These are phyloP conservation scores for Candida ipomoeae DNA, from an alignment of 805 yeast species.

Conservation along the genomic window DNA sequence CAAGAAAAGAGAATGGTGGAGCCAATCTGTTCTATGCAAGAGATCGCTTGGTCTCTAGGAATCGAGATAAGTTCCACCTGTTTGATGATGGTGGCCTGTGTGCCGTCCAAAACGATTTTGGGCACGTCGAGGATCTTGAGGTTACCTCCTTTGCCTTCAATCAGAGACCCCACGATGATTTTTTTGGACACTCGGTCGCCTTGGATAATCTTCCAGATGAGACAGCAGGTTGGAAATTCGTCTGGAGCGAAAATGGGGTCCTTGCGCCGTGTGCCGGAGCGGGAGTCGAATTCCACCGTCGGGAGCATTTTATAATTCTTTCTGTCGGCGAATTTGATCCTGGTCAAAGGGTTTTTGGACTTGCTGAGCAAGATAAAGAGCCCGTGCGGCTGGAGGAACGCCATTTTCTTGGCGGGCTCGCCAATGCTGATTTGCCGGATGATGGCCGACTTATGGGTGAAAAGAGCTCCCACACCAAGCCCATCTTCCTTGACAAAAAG, in stretches of 20 bases:
- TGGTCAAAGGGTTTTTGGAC: slow-evolving; percentile 22
- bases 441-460: slow-evolving; percentile 22
- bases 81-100: slow-evolving; percentile 14
- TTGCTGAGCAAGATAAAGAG: slow-evolving; percentile 30
- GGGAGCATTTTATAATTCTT: slow-evolving; percentile 23
- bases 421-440: slow-evolving; percentile 28
- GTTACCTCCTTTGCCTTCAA: slow-evolving; percentile 20
- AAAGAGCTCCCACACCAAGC: slow-evolving; percentile 24
- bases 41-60: slow-evolving; percentile 29
- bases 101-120: slow-evolving; percentile 16
- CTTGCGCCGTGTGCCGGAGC: slow-evolving; percentile 5
- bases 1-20: slow-evolving; percentile 31
- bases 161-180: slow-evolving; percentile 28
- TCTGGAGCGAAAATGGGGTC: slow-evolving; percentile 19
- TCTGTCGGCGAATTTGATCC: slow-evolving; percentile 34
- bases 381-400: slow-evolving; percentile 26
- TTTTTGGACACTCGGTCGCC: slow-evolving; percentile 32
- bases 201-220: slow-evolving; percentile 35
- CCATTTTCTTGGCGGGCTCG: slow-evolving; percentile 31
- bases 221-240: slow-evolving; percentile 31
- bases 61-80: slow-evolving; percentile 32
- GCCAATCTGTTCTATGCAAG: slow-evolving; percentile 32
- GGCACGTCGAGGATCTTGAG: slow-evolving; percentile 35
- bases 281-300: slow-evolving; percentile 20
- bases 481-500: slow-evolving; percentile 36